Percentiles rank a stretch among this genome's conserved stretches.
These are phyloP conservation scores for Yamadazyma takamatsuzukensis DNA, from an alignment of 805 yeast genomes.

Conservation along the genomic window DNA sequence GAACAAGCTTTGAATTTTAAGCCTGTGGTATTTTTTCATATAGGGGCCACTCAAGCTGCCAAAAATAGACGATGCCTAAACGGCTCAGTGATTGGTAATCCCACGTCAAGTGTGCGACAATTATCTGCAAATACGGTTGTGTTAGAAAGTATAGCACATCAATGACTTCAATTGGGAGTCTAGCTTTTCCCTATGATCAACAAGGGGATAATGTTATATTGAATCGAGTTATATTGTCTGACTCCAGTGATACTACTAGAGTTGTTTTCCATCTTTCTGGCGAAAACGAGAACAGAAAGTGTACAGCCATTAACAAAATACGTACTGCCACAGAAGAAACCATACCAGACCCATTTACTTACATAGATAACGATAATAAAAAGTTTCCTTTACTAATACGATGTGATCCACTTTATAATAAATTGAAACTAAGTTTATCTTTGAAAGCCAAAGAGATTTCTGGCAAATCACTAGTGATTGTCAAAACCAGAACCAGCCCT, in stretches of 20 bases:
- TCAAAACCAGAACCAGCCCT: conserved; percentile 23
- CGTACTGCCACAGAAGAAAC: conserved; percentile 13
- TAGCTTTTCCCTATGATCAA: conserved; percentile 27
- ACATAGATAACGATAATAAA: conserved; percentile 19
- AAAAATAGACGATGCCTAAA: no score
- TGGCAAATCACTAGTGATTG: conserved; percentile 24
- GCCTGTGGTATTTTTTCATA: no score
- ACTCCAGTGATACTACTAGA: conserved; percentile 22
- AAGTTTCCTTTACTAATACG: conserved; percentile 29
- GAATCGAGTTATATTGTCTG: conserved; percentile 22
- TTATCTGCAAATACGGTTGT: no score
- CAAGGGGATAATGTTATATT: conserved; percentile 15
- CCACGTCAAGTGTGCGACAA: no score
- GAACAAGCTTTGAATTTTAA: no score
- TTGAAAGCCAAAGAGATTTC: conserved; percentile 11
- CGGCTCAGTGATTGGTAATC: no score
- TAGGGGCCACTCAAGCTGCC: no score
- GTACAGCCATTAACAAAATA: conserved; percentile 17
- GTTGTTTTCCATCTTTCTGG: conserved; percentile 18
- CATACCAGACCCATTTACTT: conserved; percentile 17
- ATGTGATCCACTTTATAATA: conserved; percentile 19
- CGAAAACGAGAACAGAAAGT: conserved; percentile 9
- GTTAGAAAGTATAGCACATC: no score
- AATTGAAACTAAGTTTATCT: conserved; percentile 27
- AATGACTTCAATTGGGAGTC: conserved; percentile 4